Conservation (phyloP, 1,284 basidiomycete species). For the Sporisorium exsertum region DNA sequence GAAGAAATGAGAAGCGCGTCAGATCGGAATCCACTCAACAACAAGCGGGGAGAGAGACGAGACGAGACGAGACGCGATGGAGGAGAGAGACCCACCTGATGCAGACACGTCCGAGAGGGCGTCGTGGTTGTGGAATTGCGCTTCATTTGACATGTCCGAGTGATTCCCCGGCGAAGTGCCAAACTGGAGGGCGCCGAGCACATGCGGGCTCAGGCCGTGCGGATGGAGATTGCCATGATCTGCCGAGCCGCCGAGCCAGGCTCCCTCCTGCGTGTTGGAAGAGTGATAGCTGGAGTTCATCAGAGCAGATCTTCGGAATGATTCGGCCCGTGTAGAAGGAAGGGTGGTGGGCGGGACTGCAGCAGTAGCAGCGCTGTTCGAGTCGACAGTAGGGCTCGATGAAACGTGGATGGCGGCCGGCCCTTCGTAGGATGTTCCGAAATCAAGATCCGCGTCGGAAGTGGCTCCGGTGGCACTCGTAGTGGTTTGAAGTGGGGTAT, state of each 20-base stretch:
- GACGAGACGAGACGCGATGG: not conserved
- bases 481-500: constrained; percentile 32
- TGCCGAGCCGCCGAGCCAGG: constrained; percentile 36
- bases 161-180: constrained; percentile 48
- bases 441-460: constrained; percentile 28
- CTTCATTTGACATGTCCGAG: constrained; percentile 54
- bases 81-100: constrained; percentile 21
- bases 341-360: not conserved
- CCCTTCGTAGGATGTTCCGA: constrained; percentile 43
- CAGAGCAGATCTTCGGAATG: not conserved
- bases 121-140: constrained; percentile 42
- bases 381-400: not conserved
- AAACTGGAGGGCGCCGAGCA: constrained; percentile 10
- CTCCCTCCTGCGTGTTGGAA: constrained; percentile 35
- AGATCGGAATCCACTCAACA: not conserved
- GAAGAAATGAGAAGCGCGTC: constrained; percentile 2
- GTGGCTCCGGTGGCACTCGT: constrained; percentile 21
- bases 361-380: not conserved
- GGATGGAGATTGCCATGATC: constrained; percentile 9
- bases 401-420: constrained; percentile 14
- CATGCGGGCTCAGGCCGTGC: constrained; percentile 24
- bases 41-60: not conserved
- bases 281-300: constrained; percentile 40
- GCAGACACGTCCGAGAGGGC: constrained; percentile 35
- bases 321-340: not conserved